These are phyloP conservation scores for Tylopilus felleus DNA, from an alignment of 768 basidiomycete species.

Conservation along the genomic window DNA sequence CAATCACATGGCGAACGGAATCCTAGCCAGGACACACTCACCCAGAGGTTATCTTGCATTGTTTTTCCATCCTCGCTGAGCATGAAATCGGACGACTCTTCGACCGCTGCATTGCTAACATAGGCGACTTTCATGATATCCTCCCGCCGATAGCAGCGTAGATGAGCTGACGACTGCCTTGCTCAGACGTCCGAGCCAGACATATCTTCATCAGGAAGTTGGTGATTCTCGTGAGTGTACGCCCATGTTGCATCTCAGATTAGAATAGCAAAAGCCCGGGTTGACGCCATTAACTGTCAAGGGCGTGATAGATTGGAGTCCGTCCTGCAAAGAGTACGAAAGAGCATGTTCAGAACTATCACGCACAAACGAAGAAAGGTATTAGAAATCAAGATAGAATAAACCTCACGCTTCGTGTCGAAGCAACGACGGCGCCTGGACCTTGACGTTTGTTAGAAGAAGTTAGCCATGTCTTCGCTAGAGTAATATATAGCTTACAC, in stretches of 20 bases:
- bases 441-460: conserved; percentile 2
- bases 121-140: conserved; percentile 22
- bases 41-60: conserved; percentile 35
- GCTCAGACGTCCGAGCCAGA: conserved; percentile 23
- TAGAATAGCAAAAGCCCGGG: conserved; percentile 34
- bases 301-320: conserved; percentile 16
- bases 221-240: neutral
- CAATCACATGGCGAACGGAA: neutral
- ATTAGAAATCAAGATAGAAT: neutral
- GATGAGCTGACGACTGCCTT: conserved; percentile 36
- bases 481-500: neutral
- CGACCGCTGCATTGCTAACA: conserved; percentile 8
- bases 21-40: conserved; percentile 10
- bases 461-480: neutral
- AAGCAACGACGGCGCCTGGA: conserved; percentile 20
- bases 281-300: conserved; percentile 25
- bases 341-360: conserved; percentile 31
- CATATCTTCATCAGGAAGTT: neutral
- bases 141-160: conserved; percentile 29
- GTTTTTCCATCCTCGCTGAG: conserved; percentile 27
- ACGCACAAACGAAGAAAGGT: neutral
- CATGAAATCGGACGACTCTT: conserved; percentile 32
- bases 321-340: conserved; percentile 27
- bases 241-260: conserved; percentile 12
- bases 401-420: conserved; percentile 26